Evolutionary conservation across 352 stramenopile species (phyloP), one percentile per base, ranked within the genome.

Genomic region (Pythium utonaiense): DNA sequence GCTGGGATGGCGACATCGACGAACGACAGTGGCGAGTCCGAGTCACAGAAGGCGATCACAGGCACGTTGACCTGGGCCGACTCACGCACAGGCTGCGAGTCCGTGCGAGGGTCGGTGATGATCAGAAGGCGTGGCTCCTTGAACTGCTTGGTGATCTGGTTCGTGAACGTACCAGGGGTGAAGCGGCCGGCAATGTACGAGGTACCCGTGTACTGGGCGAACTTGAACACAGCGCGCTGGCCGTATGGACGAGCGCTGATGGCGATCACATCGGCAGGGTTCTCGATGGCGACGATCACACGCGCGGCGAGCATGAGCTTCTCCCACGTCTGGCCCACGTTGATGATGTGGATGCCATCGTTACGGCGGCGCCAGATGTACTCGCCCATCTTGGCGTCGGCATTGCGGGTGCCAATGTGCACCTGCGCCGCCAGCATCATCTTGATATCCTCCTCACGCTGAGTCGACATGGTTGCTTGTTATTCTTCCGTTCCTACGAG

Each of bases 61-160:
- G 97, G 97, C 64, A 99, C 96, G 83, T 99, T 99, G 22, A 99
- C 96, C 79, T 99, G 99, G 63, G 93, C 96, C 64, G 97, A 97
- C 80, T 99, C 98, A 66, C 95, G 89, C 71, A 99, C 96, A 54
- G 97, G 73, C 83, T 98, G 95, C 40, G 93, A 89, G 86, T 99
- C 98, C 24, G 97, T 98, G 67, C 97, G 88, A 38, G 98, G 97
- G 89, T 99, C 98, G 57, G 98, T 99, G 69, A 99, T 97, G 82
- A 99, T 98, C 49, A 99, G 77, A 63, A 99, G 85, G 69, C 97
- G 97, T 60, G 98, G 98, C 86, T 99, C 98, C 66, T 94, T 90
- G 93, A 99, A 99, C 78, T 99, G 97, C 89, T 99, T 99, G 64
- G 97, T 99, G 89, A 99, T 99, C 86, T 99, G 97, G 88, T 99